These are phyloP conservation scores for Pseudonitzschia multiseries DNA, from an alignment of 108 stramenopile species.

Conservation along the genomic window DNA sequence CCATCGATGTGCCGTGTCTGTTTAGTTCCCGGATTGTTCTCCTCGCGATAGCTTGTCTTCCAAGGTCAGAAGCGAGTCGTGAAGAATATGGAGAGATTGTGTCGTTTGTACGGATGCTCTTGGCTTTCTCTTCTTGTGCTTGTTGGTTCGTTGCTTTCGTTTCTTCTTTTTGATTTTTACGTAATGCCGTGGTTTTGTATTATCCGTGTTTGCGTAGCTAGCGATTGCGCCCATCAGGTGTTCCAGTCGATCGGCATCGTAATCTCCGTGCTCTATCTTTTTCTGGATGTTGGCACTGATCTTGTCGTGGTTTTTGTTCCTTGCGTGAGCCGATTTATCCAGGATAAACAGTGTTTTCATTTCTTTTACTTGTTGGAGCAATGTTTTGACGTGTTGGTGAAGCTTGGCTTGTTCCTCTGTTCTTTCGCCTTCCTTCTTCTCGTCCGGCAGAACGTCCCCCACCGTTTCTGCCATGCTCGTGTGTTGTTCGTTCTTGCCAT, in stretches of 20 bases:
- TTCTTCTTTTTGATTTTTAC: constrained; percentile 10
- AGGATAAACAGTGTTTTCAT: not conserved
- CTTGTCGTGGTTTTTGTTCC: not conserved
- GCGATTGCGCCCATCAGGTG: constrained; percentile 16
- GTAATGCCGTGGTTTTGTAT: not conserved
- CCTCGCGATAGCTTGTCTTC: not conserved
- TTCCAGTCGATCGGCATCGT: constrained; percentile 1
- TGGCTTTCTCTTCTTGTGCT: constrained; percentile 1
- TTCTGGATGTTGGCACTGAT: constrained; percentile 8
- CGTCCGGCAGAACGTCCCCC: too few species aligned
- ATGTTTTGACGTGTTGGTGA: not conserved
- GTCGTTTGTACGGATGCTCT: not conserved
- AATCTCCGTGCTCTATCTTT: constrained; percentile 7
- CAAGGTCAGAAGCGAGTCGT: not conserved
- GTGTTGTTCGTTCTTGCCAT: not conserved
- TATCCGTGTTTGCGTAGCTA: not conserved
- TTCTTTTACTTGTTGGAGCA: not conserved
- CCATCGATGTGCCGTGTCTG: too few species aligned
- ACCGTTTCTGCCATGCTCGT: not conserved
- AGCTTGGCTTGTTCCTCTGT: not conserved
- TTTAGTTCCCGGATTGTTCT: not conserved
- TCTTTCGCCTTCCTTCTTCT: not conserved
- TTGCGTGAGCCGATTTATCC: not conserved
- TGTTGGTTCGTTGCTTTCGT: not conserved
- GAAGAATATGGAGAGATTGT: constrained; percentile 6